Evolutionary conservation across 2,329 filamentous ascomycete species (phyloP).

Genomic region (Alternaria sp.): DNA sequence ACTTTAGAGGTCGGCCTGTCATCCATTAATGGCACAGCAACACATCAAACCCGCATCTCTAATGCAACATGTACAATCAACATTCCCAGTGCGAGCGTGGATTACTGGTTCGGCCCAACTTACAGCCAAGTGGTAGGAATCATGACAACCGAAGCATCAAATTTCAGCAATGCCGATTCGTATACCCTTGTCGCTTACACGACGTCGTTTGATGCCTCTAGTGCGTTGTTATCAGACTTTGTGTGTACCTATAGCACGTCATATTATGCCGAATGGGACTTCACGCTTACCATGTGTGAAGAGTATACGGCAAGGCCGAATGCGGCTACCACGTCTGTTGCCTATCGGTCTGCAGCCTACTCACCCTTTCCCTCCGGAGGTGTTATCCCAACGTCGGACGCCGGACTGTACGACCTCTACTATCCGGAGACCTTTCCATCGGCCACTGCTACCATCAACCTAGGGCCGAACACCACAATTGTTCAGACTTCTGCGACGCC

Average conservation of each 20-base stretch:
- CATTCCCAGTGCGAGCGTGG: constrained; percentile 43
- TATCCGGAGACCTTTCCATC: constrained; percentile 22
- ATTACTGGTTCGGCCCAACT: constrained; percentile 47
- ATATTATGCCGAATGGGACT: constrained; percentile 35
- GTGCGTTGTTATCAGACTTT: constrained; percentile 33
- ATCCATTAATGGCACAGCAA: neutral
- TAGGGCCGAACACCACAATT: constrained; percentile 36
- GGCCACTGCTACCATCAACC: constrained; percentile 35
- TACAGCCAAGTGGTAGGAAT: constrained; percentile 35
- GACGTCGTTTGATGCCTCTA: constrained; percentile 38
- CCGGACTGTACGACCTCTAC: constrained; percentile 27
- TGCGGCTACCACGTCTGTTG: constrained; percentile 43
- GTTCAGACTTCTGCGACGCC: constrained; percentile 49
- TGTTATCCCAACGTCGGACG: constrained; percentile 31
- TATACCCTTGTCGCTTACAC: constrained; percentile 36
- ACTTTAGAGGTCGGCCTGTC: neutral
- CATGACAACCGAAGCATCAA: constrained; percentile 27
- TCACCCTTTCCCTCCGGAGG: constrained; percentile 35
- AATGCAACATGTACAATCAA: constrained; percentile 46
- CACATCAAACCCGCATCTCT: constrained; percentile 16
- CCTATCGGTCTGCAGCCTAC: constrained; percentile 34
- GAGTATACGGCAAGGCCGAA: constrained; percentile 42
- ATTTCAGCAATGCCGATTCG: constrained; percentile 27
- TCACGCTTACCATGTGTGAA: constrained; percentile 33
- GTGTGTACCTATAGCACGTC: constrained; percentile 33